Evolutionary conservation across 805 yeast species (phyloP).

Genomic region (Myxozyma neglecta): DNA sequence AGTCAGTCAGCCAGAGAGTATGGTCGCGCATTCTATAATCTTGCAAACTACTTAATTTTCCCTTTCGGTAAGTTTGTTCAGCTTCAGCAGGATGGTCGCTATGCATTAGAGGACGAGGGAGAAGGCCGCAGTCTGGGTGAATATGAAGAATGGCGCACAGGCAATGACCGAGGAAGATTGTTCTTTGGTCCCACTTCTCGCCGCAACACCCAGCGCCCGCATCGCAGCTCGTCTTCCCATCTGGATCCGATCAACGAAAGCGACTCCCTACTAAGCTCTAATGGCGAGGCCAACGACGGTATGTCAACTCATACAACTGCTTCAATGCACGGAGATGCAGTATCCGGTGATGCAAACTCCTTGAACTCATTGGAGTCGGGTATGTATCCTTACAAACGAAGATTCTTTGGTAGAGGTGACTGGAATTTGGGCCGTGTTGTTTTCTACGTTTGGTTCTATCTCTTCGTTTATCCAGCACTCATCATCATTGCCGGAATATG

Average conservation of each 20-base stretch:
- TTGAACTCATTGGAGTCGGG: slow-evolving; percentile 21
- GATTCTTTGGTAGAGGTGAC: slow-evolving; percentile 87
- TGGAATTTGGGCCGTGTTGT: slow-evolving; percentile 84
- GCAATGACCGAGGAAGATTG: slow-evolving; percentile 68
- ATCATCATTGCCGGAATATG: slow-evolving; percentile 55
- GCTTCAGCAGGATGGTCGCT: slow-evolving; percentile 73
- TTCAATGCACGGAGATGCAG: neutral
- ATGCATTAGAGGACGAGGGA: slow-evolving; percentile 80
- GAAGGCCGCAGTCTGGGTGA: slow-evolving; percentile 85
- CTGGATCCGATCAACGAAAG: slow-evolving; percentile 26
- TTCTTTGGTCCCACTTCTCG: slow-evolving; percentile 65
- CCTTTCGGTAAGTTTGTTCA: slow-evolving; percentile 93
- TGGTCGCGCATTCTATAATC: slow-evolving; percentile 55
- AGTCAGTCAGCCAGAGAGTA: slow-evolving; percentile 58
- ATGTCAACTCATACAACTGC: neutral
- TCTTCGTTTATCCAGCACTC: slow-evolving; percentile 67
- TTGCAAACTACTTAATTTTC: slow-evolving; percentile 69
- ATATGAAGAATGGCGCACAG: slow-evolving; percentile 69
- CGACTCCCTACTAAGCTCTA: slow-evolving; percentile 20
- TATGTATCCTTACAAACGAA: slow-evolving; percentile 33
- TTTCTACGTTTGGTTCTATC: slow-evolving; percentile 70
- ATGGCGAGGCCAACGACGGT: slow-evolving; percentile 28
- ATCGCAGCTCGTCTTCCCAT: neutral
- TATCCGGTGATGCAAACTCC: neutral
- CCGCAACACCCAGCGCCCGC: slow-evolving; percentile 5